A percentile compares a stretch with the other conserved stretches of the same genome.
phyloP scores from a whole-genome alignment of 169 alveolate species.

The Plasmodium sp. region DNA sequence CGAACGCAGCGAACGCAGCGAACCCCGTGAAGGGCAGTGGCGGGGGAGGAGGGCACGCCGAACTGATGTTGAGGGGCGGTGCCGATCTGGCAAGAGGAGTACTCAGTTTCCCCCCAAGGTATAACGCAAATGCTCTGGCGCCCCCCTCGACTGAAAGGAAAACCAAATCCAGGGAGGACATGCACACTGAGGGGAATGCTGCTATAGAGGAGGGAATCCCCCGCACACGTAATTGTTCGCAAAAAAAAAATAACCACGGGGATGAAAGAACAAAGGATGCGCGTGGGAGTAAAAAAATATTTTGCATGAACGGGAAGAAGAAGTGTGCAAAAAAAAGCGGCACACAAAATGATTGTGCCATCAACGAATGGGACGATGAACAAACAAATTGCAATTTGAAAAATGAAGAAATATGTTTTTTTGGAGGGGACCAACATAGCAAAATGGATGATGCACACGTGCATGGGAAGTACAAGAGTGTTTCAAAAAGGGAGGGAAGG shows the following conservation, averaged over 20 bases:
- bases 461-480: neutral
- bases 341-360: neutral
- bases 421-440: neutral
- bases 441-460: neutral
- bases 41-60: neutral
- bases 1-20: neutral
- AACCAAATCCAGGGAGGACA: neutral
- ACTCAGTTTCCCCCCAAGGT: neutral
- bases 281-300: neutral
- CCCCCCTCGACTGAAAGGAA: neutral
- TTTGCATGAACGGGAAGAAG: neutral
- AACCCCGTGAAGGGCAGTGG: neutral
- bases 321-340: neutral
- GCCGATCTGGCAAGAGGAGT: neutral
- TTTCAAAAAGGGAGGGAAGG: neutral
- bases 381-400: neutral
- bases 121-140: neutral
- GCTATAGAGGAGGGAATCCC: neutral
- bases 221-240: neutral
- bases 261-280: neutral
- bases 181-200: neutral
- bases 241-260: neutral
- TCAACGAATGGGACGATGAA: neutral
- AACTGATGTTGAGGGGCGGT: neutral
- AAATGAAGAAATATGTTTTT: conserved; percentile 2